These are phyloP conservation scores for Ambrosia trifida DNA, from an alignment of 129 eudicot genomes.

Conservation along the genomic window DNA sequence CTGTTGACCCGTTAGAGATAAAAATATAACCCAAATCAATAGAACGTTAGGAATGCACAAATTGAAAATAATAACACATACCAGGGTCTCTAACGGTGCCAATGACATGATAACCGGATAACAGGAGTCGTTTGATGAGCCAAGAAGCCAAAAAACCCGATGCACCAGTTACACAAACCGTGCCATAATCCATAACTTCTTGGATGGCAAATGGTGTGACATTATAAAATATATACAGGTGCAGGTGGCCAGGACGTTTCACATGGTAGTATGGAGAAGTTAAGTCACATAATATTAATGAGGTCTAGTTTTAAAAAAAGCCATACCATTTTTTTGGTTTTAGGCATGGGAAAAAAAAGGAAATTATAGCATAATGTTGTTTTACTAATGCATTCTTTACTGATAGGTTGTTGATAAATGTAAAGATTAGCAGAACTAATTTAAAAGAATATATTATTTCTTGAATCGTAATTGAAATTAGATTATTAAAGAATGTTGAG, in stretches of 20 bases:
- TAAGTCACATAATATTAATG: constrained; percentile 43
- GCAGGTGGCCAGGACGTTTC: neutral
- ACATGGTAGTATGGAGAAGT: constrained; percentile 29
- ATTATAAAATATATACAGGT: constrained; percentile 5
- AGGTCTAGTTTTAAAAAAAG: constrained; percentile 1
- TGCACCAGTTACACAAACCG: constrained; percentile 91
- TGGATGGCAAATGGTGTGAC: constrained; percentile 8
- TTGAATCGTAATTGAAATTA: too few species aligned
- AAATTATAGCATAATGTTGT: neutral
- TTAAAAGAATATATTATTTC: too few species aligned
- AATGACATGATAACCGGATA: constrained; percentile 69
- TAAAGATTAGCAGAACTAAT: too few species aligned
- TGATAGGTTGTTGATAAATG: neutral
- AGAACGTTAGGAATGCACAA: neutral
- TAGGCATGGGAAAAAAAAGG: neutral
- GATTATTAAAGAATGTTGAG: too few species aligned
- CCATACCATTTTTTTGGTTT: neutral
- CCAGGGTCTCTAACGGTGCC: constrained; percentile 95
- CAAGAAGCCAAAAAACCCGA: constrained; percentile 90
- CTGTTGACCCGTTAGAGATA: neutral
- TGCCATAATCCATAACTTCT: constrained; percentile 41
- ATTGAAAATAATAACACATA: constrained; percentile 22
- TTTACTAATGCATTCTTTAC: neutral
- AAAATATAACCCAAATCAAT: neutral
- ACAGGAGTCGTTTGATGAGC: constrained; percentile 82